Evolutionary conservation across 208 protist species (phyloP).

Genomic region (Phytomonas serpens): DNA sequence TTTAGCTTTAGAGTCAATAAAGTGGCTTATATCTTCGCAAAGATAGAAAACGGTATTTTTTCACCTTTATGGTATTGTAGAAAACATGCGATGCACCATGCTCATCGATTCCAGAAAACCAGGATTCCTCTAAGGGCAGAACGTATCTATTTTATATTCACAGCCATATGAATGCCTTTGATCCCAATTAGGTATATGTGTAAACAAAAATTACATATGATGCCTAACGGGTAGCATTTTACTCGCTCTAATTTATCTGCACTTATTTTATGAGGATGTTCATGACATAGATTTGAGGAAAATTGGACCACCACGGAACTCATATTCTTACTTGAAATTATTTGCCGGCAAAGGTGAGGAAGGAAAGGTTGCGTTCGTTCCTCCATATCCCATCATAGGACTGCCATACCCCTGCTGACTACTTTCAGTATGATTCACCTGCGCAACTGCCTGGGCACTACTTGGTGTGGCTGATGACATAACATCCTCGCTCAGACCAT

Average conservation of each 20-base stretch:
- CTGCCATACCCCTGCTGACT: slow-evolving; percentile 18
- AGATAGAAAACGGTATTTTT: slow-evolving; percentile 1
- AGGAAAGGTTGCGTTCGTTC: slow-evolving; percentile 21
- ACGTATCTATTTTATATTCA: neutral
- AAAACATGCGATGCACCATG: neutral
- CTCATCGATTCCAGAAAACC: neutral
- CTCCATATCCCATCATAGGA: slow-evolving; percentile 23
- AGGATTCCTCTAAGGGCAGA: neutral
- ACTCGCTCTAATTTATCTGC: neutral
- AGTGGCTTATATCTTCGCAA: neutral
- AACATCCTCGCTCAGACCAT: slow-evolving; percentile 90
- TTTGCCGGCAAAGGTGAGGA: slow-evolving; percentile 20
- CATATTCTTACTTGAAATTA: neutral
- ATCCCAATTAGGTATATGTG: neutral
- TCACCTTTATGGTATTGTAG: neutral
- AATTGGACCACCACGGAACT: neutral
- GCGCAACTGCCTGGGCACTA: slow-evolving; percentile 34
- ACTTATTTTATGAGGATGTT: neutral
- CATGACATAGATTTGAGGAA: neutral
- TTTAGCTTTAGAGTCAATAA: slow-evolving; percentile 4
- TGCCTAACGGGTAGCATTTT: neutral
- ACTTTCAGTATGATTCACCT: slow-evolving; percentile 19
- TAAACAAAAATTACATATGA: neutral
- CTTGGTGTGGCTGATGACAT: slow-evolving; percentile 68
- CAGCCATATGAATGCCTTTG: neutral